Evolutionary conservation across 805 yeast genomes (phyloP), one percentile per base, ranked within the genome.

Genomic region (Yarrowia phangngaensis): DNA sequence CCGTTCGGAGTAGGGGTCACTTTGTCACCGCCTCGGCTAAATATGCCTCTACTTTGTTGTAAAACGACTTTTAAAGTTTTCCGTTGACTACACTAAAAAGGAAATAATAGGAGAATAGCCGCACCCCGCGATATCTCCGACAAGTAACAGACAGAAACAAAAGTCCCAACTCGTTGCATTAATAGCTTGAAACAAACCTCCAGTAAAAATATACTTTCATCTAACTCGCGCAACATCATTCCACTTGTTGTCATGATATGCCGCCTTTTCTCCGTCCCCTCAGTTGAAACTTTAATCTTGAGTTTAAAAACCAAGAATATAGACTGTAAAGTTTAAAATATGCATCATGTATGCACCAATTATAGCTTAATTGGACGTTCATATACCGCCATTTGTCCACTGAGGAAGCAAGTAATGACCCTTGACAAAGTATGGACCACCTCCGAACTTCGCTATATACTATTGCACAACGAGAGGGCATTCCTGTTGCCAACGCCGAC

Each of bases 21-120:
- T n/a, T n/a, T n/a, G n/a, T n/a, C 31, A 19, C 43, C 23, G 30
- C 43, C 43, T 24, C 41, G 41, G 41, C 41, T 35, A 35, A 16
- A 23, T 4, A 27, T 35, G 24, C 41, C 41, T 24, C 26, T 35
- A 20, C 22, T 29, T 24, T 35, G 8, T 20, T 12, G 23, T 35
- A 35, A 35, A 35, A 24, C 43, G 43, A 35, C 43, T 35, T 35
- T 35, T 35, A 11, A n/a, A 16, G 43, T 35, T 34, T 17, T 8
- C 2, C 4, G n/a, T 19, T 8, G 9, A n/a, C 30, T 6, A 24
- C 43, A 17, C n/a, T n/a, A 35, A 35, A 35, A 35, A 23, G 43
- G 43, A 20, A 35, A 35, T 35, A 35, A 24, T 35, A 35, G 43
- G 43, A 35, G 43, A 35, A 30, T 35, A 35, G 43, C 43, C 43